phyloP scores from a whole-genome alignment of 228 moss, liverwort and hornwort genomes.

The Sphagnum fallax region DNA sequence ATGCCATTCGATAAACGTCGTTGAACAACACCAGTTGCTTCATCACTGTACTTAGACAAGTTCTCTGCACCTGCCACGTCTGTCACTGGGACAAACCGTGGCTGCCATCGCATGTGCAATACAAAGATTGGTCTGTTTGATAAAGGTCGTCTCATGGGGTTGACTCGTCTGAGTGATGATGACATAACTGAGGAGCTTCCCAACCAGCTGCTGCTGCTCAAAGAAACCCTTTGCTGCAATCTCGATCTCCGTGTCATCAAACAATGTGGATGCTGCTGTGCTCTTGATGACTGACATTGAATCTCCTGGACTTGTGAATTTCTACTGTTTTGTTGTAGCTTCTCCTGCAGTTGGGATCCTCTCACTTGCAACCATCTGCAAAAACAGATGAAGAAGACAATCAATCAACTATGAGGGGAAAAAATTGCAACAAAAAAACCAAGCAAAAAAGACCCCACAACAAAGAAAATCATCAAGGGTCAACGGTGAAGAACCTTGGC shows the following conservation, averaged over 20 bases:
- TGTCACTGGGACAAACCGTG: constrained; percentile 54
- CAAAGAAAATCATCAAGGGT: too few relatives aligned
- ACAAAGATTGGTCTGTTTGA: constrained; percentile 47
- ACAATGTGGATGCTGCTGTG: constrained; percentile 14
- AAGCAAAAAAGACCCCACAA: too few relatives aligned
- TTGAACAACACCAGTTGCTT: constrained; percentile 83
- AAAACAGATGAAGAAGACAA: neutral
- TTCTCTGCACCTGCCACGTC: constrained; percentile 26
- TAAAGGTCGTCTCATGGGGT: constrained; percentile 15
- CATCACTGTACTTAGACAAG: constrained; percentile 51
- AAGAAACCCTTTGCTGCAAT: constrained; percentile 29
- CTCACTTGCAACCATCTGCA: constrained; percentile 74
- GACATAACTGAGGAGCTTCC: constrained; percentile 20
- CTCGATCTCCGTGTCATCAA: constrained; percentile 21
- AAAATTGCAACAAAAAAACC: too few relatives aligned
- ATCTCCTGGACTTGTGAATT: constrained; percentile 6
- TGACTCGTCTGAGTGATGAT: constrained; percentile 12
- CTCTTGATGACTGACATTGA: constrained; percentile 11
- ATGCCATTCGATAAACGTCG: constrained; percentile 94
- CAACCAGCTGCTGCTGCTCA: constrained; percentile 17
- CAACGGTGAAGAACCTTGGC: too few relatives aligned
- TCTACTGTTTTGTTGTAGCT: constrained; percentile 9
- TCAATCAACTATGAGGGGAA: too few relatives aligned
- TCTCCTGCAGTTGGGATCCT: constrained; percentile 18
- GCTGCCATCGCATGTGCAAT: constrained; percentile 82